Evolutionary conservation across 805 yeast species (phyloP).

Genomic region (Saturnispora galanensis): DNA sequence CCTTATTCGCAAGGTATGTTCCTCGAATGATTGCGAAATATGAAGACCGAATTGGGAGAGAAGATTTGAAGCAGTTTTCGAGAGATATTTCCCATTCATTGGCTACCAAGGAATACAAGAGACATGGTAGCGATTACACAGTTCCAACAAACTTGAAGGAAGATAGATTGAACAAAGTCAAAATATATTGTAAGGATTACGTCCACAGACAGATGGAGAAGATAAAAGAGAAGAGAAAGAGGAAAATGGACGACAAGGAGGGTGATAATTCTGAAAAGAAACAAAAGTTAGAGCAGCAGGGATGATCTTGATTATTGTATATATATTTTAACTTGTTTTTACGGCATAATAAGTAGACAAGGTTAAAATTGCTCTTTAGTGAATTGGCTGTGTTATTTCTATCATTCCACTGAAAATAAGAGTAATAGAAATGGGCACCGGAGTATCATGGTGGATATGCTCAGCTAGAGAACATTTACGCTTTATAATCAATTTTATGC

Average conservation of each 20-base stretch:
- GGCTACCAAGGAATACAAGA: constrained; percentile 56
- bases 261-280: constrained; percentile 6
- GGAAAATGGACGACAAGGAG: constrained; percentile 7
- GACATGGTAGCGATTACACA: constrained; percentile 25
- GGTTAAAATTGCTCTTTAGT: no score
- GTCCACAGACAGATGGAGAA: constrained; percentile 57
- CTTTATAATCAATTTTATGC: no score
- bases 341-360: neutral
- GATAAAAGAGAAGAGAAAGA: constrained; percentile 28
- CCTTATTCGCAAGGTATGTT: constrained; percentile 57
- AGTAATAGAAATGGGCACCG: no score
- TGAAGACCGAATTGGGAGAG: constrained; percentile 59
- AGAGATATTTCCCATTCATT: constrained; percentile 63
- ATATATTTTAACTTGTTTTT: constrained; percentile 4
- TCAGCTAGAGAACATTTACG: no score
- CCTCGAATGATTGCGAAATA: constrained; percentile 71
- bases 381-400: no score
- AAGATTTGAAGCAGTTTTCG: constrained; percentile 65
- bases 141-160: constrained; percentile 50
- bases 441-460: no score
- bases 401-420: no score
- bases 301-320: neutral
- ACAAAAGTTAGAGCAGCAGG: constrained; percentile 1
- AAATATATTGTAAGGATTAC: constrained; percentile 48
- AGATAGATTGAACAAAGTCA: constrained; percentile 63